Evolutionary conservation across 768 basidiomycete species (phyloP).

Genomic region (Trametes maxima): DNA sequence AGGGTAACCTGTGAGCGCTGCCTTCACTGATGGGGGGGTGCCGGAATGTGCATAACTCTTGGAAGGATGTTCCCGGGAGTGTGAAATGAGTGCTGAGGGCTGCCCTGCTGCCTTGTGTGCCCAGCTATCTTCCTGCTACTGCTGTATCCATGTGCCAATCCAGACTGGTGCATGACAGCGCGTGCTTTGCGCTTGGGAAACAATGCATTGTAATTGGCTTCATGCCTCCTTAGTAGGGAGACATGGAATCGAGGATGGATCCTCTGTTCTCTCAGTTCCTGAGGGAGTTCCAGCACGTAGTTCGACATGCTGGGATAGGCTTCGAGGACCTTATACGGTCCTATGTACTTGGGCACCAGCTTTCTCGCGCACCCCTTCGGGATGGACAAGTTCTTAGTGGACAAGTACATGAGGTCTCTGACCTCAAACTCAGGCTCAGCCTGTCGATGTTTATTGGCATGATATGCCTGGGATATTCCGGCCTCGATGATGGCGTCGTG

Average conservation of each 20-base stretch:
- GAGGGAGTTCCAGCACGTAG: constrained; percentile 37
- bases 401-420: constrained; percentile 39
- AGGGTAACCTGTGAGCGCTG: too few species aligned
- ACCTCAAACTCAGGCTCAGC: constrained; percentile 21
- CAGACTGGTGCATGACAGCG: too few species aligned
- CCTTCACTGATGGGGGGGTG: too few species aligned
- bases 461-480: constrained; percentile 32
- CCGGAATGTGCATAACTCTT: too few species aligned
- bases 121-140: too few species aligned
- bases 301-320: constrained; percentile 26
- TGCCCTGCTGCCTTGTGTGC: too few species aligned
- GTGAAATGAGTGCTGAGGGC: too few species aligned
- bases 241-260: constrained; percentile 43
- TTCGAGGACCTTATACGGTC: constrained; percentile 38
- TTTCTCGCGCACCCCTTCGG: constrained; percentile 38
- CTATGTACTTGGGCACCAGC: constrained; percentile 40
- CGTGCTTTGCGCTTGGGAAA: constrained; percentile 37
- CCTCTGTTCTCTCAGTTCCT: constrained; percentile 27
- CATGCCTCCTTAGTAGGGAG: constrained; percentile 31
- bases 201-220: constrained; percentile 34
- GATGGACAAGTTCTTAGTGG: too few species aligned
- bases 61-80: too few species aligned
- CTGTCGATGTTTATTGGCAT: constrained; percentile 32
- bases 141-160: too few species aligned
- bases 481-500: constrained; percentile 43